Conservation (phyloP, 2,329 filamentous ascomycete species). For the Botrytis tulipae region DNA sequence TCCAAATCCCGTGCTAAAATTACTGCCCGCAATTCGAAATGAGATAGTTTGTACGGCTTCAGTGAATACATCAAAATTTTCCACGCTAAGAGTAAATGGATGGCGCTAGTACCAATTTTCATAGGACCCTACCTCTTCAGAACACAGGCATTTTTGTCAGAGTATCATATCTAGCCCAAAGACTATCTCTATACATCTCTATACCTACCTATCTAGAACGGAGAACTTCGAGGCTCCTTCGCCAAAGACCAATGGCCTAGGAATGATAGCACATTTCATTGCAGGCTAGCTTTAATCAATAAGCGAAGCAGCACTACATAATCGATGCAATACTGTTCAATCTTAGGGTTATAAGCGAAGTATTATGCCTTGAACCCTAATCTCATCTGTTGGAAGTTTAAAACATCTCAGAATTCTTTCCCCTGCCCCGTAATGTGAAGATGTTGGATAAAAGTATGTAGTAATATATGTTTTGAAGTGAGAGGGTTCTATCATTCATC, state of each 20-base stretch:
- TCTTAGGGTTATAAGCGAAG: background rate
- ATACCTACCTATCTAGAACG: background rate
- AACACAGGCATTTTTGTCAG: background rate
- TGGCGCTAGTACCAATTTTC: background rate
- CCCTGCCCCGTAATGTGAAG: background rate
- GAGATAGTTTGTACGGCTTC: background rate
- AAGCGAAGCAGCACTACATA: background rate
- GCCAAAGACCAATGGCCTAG: background rate
- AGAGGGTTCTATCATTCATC: background rate
- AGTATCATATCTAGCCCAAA: background rate
- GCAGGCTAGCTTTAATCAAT: background rate
- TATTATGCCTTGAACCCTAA: background rate
- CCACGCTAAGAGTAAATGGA: background rate
- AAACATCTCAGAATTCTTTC: background rate
- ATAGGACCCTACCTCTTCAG: background rate
- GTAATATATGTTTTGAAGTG: background rate
- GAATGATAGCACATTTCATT: background rate
- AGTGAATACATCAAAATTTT: background rate
- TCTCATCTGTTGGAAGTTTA: background rate
- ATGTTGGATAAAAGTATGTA: background rate
- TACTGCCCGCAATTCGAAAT: background rate
- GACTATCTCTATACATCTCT: background rate
- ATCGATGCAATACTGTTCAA: background rate
- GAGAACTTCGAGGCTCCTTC: background rate
- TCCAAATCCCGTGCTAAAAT: background rate